These are phyloP conservation scores for Licmophora abbreviata DNA, from an alignment of 108 stramenopile genomes.

Conservation along the genomic window DNA sequence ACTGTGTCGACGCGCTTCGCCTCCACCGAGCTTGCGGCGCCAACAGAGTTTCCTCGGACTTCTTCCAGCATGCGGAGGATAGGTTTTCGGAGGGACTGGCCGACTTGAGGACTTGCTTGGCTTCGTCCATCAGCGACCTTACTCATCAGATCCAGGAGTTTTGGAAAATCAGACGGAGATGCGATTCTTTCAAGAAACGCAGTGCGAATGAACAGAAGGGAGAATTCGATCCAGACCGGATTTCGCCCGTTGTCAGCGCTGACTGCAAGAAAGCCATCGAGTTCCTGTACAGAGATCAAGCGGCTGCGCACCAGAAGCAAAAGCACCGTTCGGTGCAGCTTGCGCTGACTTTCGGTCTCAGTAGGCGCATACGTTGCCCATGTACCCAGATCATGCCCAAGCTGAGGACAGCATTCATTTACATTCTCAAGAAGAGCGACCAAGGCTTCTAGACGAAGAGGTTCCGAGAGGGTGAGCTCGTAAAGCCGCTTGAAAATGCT, in stretches of 20 bases:
- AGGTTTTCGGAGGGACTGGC: conserved; percentile 65
- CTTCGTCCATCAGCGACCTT: conserved; percentile 72
- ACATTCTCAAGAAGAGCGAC: conserved; percentile 83
- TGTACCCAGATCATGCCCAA: conserved; percentile 81
- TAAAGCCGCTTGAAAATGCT: conserved; percentile 96
- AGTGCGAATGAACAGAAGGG: conserved; percentile 78
- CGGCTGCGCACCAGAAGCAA: conserved; percentile 82
- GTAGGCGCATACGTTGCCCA: conserved; percentile 91
- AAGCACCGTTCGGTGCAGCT: conserved; percentile 85
- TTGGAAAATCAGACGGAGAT: conserved; percentile 67
- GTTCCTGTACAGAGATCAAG: conserved; percentile 62
- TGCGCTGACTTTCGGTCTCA: conserved; percentile 75
- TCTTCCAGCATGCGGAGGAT: conserved; percentile 76
- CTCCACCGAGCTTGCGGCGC: not conserved
- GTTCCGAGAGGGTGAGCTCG: conserved; percentile 79
- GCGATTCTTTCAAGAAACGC: conserved; percentile 78
- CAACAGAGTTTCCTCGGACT: conserved; percentile 26
- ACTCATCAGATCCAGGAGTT: conserved; percentile 77
- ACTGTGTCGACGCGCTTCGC: not conserved
- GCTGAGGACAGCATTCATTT: conserved; percentile 72
- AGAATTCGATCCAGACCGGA: conserved; percentile 86
- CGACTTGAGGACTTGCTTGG: conserved; percentile 54
- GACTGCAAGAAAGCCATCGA: conserved; percentile 83
- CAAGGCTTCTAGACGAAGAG: conserved; percentile 79
- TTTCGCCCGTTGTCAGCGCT: conserved; percentile 80